phyloP scores from a whole-genome alignment of 2,329 filamentous ascomycete species.

The Neoscytalidium dimidiatum region DNA sequence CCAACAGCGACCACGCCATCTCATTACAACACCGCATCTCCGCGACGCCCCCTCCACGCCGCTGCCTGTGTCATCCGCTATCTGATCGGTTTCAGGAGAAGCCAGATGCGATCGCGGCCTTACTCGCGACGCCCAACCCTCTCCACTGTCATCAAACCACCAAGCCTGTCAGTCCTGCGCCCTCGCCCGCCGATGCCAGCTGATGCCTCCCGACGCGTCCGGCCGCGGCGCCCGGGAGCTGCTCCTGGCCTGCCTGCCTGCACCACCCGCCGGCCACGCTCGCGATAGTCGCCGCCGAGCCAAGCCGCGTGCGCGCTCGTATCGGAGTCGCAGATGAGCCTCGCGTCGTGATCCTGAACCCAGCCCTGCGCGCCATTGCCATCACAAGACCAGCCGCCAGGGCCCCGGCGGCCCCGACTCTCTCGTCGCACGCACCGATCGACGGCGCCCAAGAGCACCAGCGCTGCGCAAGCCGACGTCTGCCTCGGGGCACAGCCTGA shows the following conservation, averaged over 20 bases:
- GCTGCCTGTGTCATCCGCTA: background rate
- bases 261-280: background rate
- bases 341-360: background rate
- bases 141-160: background rate
- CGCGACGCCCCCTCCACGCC: background rate
- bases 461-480: no score
- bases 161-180: no score
- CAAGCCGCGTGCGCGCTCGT: background rate
- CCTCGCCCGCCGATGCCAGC: background rate
- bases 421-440: background rate
- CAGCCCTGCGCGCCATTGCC: no score
- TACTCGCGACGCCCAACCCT: slow-evolving; percentile 3
- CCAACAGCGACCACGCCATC: slow-evolving; percentile 5
- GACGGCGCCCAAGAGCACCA: background rate
- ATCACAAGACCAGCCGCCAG: background rate
- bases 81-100: slow-evolving; percentile 17
- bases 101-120: slow-evolving; percentile 10
- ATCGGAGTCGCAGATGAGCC: background rate
- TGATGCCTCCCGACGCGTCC: background rate
- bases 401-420: no score
- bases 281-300: background rate
- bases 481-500: no score
- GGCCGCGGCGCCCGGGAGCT: no score
- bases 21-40: slow-evolving; percentile 11
- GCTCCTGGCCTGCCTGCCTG: no score